These are phyloP conservation scores for Rhodosorus marinus DNA, from an alignment of 23 red algal genomes.

Conservation along the genomic window DNA sequence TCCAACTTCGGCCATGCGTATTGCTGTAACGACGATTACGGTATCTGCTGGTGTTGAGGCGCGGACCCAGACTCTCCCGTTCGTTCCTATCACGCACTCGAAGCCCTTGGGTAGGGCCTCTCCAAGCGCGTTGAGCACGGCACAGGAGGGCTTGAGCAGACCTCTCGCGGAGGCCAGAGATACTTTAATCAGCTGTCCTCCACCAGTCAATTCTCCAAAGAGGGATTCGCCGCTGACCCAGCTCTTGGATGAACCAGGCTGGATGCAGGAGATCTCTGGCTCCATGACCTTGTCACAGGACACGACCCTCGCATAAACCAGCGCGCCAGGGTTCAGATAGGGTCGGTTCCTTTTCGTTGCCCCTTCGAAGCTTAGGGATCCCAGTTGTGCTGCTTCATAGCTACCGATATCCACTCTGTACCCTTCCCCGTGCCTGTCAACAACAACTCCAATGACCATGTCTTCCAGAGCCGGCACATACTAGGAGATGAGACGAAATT, in stretches of 20 bases:
- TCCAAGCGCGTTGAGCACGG: neutral
- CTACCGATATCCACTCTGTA: constrained; percentile 50
- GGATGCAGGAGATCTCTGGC: constrained; percentile 38
- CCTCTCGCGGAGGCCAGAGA: constrained; percentile 8
- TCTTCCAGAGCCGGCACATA: constrained; percentile 56
- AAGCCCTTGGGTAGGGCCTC: neutral
- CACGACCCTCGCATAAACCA: constrained; percentile 56
- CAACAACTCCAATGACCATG: constrained; percentile 34
- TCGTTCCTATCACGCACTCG: constrained; percentile 69
- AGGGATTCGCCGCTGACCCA: constrained; percentile 63
- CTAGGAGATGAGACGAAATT: too few species aligned
- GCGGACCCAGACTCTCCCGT: constrained; percentile 76
- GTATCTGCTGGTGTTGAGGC: too few species aligned
- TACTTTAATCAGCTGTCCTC: constrained; percentile 22
- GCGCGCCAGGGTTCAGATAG: constrained; percentile 15
- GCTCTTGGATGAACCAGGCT: constrained; percentile 31
- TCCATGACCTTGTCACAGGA: constrained; percentile 29
- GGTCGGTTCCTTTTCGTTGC: constrained; percentile 84
- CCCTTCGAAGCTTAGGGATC: constrained; percentile 55
- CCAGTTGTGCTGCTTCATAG: constrained; percentile 27
- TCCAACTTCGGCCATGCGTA: too few species aligned
- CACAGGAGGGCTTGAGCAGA: neutral
- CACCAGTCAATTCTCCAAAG: constrained; percentile 34
- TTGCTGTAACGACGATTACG: too few species aligned
- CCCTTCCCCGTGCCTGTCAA: constrained; percentile 31